phyloP scores from a whole-genome alignment of 495 filamentous ascomycete species.

The Penicillium fimorum region DNA sequence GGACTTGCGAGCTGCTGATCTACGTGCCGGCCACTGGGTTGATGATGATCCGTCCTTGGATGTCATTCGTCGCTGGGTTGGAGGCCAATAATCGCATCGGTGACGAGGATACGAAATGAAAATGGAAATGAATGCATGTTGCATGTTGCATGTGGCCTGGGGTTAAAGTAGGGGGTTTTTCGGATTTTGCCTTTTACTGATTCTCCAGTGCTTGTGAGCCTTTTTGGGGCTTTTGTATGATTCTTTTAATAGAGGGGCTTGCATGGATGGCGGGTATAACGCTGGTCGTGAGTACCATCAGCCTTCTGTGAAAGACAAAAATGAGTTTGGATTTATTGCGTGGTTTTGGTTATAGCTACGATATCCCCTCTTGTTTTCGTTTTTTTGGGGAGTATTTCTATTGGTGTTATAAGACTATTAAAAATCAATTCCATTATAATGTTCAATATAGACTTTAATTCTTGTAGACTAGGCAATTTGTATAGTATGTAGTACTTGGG shows the following conservation, averaged over 20 bases:
- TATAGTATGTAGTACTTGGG: not conserved
- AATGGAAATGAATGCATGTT: constrained; percentile 7
- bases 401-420: not conserved
- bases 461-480: not conserved
- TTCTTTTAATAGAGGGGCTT: constrained; percentile 13
- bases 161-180: not conserved
- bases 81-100: constrained; percentile 25
- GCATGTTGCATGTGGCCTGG: not conserved
- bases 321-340: constrained; percentile 11
- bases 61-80: constrained; percentile 46
- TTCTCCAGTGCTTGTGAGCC: not conserved
- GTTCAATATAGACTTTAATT: not conserved
- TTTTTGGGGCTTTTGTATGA: constrained; percentile 2
- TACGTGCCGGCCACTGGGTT: constrained; percentile 69
- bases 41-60: constrained; percentile 63
- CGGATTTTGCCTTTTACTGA: constrained; percentile 1
- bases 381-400: constrained; percentile 13
- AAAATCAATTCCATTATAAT: not conserved
- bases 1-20: constrained; percentile 63
- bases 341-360: constrained; percentile 26
- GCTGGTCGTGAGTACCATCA: constrained; percentile 21
- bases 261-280: constrained; percentile 12
- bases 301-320: constrained; percentile 6
- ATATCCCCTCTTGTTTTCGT: constrained; percentile 27
- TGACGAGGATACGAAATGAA: constrained; percentile 18